These are phyloP conservation scores for Paracoccidioides lutzii DNA, from an alignment of 2,329 filamentous ascomycete species.

Conservation along the genomic window DNA sequence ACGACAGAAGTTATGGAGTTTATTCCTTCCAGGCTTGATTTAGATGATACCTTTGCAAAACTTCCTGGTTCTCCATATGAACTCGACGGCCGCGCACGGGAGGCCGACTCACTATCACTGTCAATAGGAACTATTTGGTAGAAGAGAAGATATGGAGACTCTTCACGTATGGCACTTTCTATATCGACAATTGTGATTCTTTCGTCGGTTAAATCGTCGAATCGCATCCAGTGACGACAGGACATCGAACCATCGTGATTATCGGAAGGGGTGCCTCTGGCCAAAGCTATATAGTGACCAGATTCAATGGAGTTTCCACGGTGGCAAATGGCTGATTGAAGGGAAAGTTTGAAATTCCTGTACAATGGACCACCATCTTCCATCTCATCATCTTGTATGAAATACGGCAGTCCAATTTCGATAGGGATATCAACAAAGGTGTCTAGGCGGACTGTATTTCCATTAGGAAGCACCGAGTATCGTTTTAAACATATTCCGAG, in stretches of 20 bases:
- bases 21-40: neutral
- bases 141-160: slow-evolving; percentile 88
- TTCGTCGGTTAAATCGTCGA: slow-evolving; percentile 69
- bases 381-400: slow-evolving; percentile 68
- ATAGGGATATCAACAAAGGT: slow-evolving; percentile 87
- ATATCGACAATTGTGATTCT: slow-evolving; percentile 69
- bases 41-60: neutral
- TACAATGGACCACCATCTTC: slow-evolving; percentile 54
- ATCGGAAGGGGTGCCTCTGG: slow-evolving; percentile 49
- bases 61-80: neutral
- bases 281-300: slow-evolving; percentile 82
- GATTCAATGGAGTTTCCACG: slow-evolving; percentile 72
- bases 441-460: slow-evolving; percentile 56
- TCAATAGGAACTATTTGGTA: slow-evolving; percentile 87
- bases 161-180: slow-evolving; percentile 61
- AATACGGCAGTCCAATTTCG: slow-evolving; percentile 70
- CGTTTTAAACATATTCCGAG: slow-evolving; percentile 88
- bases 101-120: slow-evolving; percentile 40
- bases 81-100: slow-evolving; percentile 7
- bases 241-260: slow-evolving; percentile 38
- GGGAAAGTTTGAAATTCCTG: slow-evolving; percentile 81
- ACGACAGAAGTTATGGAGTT: neutral
- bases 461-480: slow-evolving; percentile 61
- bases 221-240: slow-evolving; percentile 73
- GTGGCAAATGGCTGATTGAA: slow-evolving; percentile 89